These are phyloP conservation scores for Grosmannia huntii DNA, from an alignment of 2,329 filamentous ascomycete species.

Conservation along the genomic window DNA sequence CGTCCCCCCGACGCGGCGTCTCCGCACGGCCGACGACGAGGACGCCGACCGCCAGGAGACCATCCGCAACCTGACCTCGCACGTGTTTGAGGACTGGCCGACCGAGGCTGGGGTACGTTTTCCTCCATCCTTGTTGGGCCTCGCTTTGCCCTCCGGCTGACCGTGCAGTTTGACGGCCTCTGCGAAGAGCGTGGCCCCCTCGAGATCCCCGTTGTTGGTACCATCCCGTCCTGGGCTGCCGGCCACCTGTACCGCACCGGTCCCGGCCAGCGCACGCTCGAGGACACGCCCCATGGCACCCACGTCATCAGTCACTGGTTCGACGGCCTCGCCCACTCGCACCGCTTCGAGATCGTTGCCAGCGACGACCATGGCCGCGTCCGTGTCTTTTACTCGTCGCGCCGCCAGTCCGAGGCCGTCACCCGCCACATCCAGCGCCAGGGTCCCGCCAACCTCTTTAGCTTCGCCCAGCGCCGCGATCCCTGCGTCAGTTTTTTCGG, in stretches of 20 bases:
- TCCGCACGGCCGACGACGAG: constrained; percentile 1
- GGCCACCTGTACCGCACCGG: constrained; percentile 65
- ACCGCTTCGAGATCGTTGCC: constrained; percentile 57
- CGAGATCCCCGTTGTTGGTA: constrained; percentile 48
- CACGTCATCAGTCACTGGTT: constrained; percentile 66
- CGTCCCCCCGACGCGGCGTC: neutral
- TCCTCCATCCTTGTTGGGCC: neutral
- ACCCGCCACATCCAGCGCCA: constrained; percentile 46
- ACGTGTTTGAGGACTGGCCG: neutral
- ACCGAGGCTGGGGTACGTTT: neutral
- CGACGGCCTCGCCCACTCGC: constrained; percentile 59
- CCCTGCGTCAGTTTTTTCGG: constrained; percentile 62
- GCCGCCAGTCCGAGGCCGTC: constrained; percentile 51
- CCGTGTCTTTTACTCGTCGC: constrained; percentile 56
- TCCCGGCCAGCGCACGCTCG: constrained; percentile 50
- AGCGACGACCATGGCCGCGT: neutral
- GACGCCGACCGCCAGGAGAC: neutral
- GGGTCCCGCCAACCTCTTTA: constrained; percentile 42
- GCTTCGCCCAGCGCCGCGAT: constrained; percentile 60
- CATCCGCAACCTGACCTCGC: neutral
- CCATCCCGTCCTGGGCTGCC: constrained; percentile 57
- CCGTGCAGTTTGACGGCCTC: constrained; percentile 49
- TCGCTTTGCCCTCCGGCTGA: neutral
- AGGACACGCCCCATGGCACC: constrained; percentile 43
- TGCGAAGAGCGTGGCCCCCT: constrained; percentile 54